Evolutionary conservation across 495 filamentous ascomycete species (phyloP), one percentile per base, ranked within the genome.

Genomic region (Lepraria neglecta): DNA sequence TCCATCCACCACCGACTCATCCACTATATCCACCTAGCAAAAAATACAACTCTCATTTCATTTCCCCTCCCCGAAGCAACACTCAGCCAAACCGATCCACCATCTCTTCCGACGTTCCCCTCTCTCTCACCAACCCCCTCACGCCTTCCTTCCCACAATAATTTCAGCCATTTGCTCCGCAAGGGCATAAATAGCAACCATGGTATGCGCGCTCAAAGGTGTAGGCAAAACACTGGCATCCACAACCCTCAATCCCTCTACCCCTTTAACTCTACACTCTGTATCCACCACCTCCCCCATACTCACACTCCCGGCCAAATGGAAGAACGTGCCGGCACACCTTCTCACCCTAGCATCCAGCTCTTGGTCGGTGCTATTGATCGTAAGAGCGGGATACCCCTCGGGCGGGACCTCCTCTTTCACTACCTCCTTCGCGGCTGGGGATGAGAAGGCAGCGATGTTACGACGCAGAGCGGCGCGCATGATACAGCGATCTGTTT

Each of bases 211-310:
- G 0, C 54, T 53, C 7, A 71, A 53, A 0, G 61, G 53, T 19
- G 64, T 42, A 3, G 69, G 67, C 4, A 72, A 69, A n/a, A n/a
- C n/a, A n/a, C n/a, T n/a, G n/a, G n/a, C n/a, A n/a, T n/a, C n/a
- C n/a, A n/a, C n/a, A n/a, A n/a, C n/a, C n/a, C n/a, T n/a, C n/a
- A n/a, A n/a, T n/a, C n/a, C n/a, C n/a, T n/a, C n/a, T n/a, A n/a
- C 63, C 0, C 70, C 68, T 17, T 64, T 63, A 0, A 72, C 68
- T 0, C 61, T 47, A 2, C 65, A 21, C 3, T 67, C 51, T 0
- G 35, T 42, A 27, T 72, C 70, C 0, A 72, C 66, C 19, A 72
- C 68, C 19, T 60, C 60, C 4, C 69, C 67, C 59, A 62, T 62
- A 27, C 38, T 46, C 10, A 31, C 24, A 9, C 14, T 44, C 12